A percentile compares a stretch with the other conserved stretches of the same genome.
Conservation (phyloP, 2,329 filamentous ascomycete species). For the Cladosporium sp. region DNA sequence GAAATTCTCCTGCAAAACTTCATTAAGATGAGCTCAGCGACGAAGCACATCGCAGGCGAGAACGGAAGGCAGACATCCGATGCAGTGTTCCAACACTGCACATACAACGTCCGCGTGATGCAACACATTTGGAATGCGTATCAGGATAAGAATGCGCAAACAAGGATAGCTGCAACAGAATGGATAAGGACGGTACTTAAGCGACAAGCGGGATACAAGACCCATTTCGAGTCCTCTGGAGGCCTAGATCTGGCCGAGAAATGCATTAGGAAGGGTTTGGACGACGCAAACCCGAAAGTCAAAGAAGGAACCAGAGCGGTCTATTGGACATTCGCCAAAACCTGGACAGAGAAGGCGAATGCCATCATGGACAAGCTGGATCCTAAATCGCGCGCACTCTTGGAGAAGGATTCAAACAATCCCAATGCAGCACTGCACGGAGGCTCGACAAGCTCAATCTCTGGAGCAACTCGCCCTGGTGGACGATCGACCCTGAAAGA, state of each 20-base stretch:
- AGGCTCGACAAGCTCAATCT: slow-evolving; percentile 34
- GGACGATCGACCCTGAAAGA: slow-evolving; percentile 66
- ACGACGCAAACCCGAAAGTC: slow-evolving; percentile 84
- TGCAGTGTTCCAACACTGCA: slow-evolving; percentile 70
- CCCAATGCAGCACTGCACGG: slow-evolving; percentile 52
- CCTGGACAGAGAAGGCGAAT: slow-evolving; percentile 77
- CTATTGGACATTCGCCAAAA: slow-evolving; percentile 76
- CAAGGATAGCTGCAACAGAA: slow-evolving; percentile 69
- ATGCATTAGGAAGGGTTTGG: slow-evolving; percentile 81
- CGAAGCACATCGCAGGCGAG: slow-evolving; percentile 89
- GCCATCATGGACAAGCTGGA: slow-evolving; percentile 75
- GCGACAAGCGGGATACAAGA: slow-evolving; percentile 74
- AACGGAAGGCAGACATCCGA: slow-evolving; percentile 79
- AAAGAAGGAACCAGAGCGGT: slow-evolving; percentile 79
- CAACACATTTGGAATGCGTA: slow-evolving; percentile 79
- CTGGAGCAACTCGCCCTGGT: slow-evolving; percentile 24
- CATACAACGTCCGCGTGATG: slow-evolving; percentile 76
- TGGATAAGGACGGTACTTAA: slow-evolving; percentile 83
- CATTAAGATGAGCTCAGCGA: slow-evolving; percentile 81
- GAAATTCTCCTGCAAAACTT: slow-evolving; percentile 85
- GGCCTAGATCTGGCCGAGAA: slow-evolving; percentile 82
- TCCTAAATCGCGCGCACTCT: slow-evolving; percentile 68
- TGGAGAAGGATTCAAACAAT: slow-evolving; percentile 81
- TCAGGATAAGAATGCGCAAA: slow-evolving; percentile 91
- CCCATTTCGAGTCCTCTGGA: slow-evolving; percentile 76